Base-by-base conservation (phyloP, 768 basidiomycete species). In the Mycena kentingensis region DNA sequence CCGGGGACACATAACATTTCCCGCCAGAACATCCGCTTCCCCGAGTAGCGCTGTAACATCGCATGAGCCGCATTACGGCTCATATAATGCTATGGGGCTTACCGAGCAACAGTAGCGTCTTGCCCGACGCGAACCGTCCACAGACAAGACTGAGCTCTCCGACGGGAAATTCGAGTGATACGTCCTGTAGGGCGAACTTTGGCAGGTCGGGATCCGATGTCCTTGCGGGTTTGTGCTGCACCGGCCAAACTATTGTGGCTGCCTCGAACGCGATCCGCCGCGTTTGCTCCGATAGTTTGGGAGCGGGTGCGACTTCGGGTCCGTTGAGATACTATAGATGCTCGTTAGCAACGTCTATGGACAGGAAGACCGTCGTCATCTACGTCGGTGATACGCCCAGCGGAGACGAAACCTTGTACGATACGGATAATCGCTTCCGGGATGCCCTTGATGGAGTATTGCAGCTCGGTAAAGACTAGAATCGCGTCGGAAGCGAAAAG, bases 191-290 rank as follows among this genome's bases (percentile, higher is more conserved):
- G 11, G 78, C 65, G 65, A 88, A 88, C 54, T 77, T 79, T 24
- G 8, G 6, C 48, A 70, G 64, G 53, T 72, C 74, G 4, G 86
- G 82, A 0, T 83, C 84, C 2, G 77, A 54, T 3, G 77, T 65
- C 24, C 62, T 66, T 4, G 78, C 77, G 3, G 76, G 65, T 5
- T 73, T 69, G 1, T 58, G 54, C 50, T 72, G 75, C n/a, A 62
- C 63, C 0, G 86, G 82, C 86, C 86, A 88, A 11, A 84, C 81
- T 52, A 87, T 70, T 1, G 83, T 86, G 5, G 84, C 86, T 16
- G 77, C 79, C 57, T 80, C 77, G 28, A 87, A 71, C 3, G 74
- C 65, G 48, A 86, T 77, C n/a, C 73, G 69, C 18, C 68, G 67
- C 11, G 68, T 67, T 44, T 77, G 71, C 10, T 69, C 62, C 26